A percentile compares a stretch with the other conserved stretches of the same genome.
These are phyloP conservation scores for Singerocomus rubriflavus DNA, from an alignment of 1,284 basidiomycete species.

Conservation along the genomic window DNA sequence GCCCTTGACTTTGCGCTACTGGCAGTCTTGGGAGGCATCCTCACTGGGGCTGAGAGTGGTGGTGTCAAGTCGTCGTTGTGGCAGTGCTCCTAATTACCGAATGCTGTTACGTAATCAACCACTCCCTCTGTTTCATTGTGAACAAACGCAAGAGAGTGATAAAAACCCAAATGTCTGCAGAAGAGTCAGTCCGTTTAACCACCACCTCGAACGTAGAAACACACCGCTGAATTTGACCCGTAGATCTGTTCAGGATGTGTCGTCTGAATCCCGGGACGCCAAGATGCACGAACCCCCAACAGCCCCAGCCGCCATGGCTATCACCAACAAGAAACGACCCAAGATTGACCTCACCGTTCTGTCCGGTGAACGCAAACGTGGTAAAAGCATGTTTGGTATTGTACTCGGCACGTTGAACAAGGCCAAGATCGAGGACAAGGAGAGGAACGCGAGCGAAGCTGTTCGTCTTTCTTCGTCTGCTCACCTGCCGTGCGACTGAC, in stretches of 20 bases:
- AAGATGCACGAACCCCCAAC: conserved; percentile 36
- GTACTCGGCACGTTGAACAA: conserved; percentile 76
- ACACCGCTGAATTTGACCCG: not conserved
- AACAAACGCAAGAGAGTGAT: conserved; percentile 13
- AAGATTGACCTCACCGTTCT: conserved; percentile 60
- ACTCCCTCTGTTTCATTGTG: not conserved
- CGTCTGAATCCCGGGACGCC: conserved; percentile 33
- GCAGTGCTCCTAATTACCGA: conserved; percentile 24
- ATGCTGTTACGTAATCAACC: conserved; percentile 20
- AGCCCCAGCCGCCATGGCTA: conserved; percentile 30
- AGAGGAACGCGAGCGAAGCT: conserved; percentile 74
- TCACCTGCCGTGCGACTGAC: conserved; percentile 4
- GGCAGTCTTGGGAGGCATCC: conserved; percentile 24
- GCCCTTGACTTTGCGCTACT: conserved; percentile 8
- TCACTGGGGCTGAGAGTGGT: not conserved
- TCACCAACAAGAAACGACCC: conserved; percentile 55
- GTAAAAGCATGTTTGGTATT: conserved; percentile 81
- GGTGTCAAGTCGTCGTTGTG: conserved; percentile 2
- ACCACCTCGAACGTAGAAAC: not conserved
- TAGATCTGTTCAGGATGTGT: conserved; percentile 35
- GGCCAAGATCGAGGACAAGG: conserved; percentile 78
- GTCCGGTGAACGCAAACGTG: conserved; percentile 65
- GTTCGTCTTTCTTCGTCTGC: conserved; percentile 38
- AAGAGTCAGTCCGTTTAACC: conserved; percentile 40
- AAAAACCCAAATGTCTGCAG: conserved; percentile 48